phyloP scores from a whole-genome alignment of 2,329 filamentous ascomycete genomes.

The Helotiales sp. region DNA sequence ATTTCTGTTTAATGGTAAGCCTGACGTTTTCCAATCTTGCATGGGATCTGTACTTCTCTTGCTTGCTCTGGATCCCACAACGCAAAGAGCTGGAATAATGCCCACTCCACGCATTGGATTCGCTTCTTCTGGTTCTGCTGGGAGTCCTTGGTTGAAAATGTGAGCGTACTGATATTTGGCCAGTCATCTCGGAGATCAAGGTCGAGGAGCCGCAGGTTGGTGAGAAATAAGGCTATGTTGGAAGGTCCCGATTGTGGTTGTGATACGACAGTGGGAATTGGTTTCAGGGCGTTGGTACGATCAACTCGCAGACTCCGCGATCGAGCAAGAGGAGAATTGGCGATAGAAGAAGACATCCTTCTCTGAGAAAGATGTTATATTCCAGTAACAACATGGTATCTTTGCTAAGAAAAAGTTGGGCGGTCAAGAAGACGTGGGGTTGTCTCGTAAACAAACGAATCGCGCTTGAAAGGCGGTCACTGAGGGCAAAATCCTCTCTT shows the following conservation, averaged over 20 bases:
- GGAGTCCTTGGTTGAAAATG: conserved; percentile 67
- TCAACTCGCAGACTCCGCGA: conserved; percentile 31
- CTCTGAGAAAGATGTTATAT: not conserved
- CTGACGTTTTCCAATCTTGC: not conserved
- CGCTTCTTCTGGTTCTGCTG: conserved; percentile 78
- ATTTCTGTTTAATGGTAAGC: conserved; percentile 57
- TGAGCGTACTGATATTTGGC: conserved; percentile 70
- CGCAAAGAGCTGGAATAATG: conserved; percentile 81
- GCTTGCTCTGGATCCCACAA: conserved; percentile 80
- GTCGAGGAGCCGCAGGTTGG: conserved; percentile 80
- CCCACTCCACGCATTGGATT: conserved; percentile 84
- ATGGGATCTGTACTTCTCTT: conserved; percentile 56
- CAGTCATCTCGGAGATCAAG: conserved; percentile 76
- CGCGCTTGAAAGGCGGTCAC: not conserved
- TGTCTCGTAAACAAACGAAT: not conserved
- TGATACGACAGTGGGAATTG: conserved; percentile 11
- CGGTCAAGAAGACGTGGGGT: not conserved
- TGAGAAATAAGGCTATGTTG: conserved; percentile 69
- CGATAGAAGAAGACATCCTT: conserved; percentile 28
- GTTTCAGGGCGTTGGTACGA: conserved; percentile 22
- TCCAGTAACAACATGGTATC: conserved; percentile 11
- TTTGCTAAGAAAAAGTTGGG: not conserved
- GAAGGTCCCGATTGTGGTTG: conserved; percentile 40
- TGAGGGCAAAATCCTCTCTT: no score
- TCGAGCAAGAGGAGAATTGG: conserved; percentile 22